Base-by-base conservation (phyloP, 192 early-diverging fungal species). In the Paraglomus occultum region DNA sequence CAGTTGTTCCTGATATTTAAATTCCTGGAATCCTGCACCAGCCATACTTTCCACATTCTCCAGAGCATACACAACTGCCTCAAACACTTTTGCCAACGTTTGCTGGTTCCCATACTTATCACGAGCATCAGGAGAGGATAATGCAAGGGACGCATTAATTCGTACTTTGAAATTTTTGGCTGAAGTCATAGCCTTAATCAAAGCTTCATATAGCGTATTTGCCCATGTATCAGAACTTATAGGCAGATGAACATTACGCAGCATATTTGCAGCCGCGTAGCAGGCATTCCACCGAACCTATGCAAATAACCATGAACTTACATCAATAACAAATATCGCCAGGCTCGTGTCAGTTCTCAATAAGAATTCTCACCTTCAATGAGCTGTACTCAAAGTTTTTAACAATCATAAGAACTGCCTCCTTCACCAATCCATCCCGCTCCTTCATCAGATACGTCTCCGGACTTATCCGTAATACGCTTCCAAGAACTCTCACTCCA, bases 251-350 rank as follows among this genome's bases (percentile, higher is more conserved):
- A 73, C 40, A 47, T 83, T 82, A 1, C 69, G 51, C 4, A 93
- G 75, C n/a, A 89, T 80, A 60, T 89, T 89, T 46, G 77, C 73
- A 23, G 88, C 77, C 2, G 87, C 86, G 69, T 92, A 80, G 76
- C 90, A 91, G 0, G 90, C 88, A 73, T 93, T 93, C 91, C 90
- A 93, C 7, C 91, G 83, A 14, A 82, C 79, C 88, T 91, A 55
- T 58, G 5, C 31, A 59, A 23, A 70, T 8, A 51, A 44, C 44
- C n/a, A n/a, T n/a, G 51, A 31, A 52, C 4, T 11, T 71, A 7
- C 46, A 38, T 44, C 46, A 20, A 58, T 67, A 12, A 51, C 17
- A 1, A n/a, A 31, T 59, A 42, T 59, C 7, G 38, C n/a, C 22
- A 49, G 14, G 17, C 18, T 15, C 31, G 31, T 31, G 3, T 31